phyloP scores from a whole-genome alignment of 805 yeast species.

The Metschnikowia lunata region DNA sequence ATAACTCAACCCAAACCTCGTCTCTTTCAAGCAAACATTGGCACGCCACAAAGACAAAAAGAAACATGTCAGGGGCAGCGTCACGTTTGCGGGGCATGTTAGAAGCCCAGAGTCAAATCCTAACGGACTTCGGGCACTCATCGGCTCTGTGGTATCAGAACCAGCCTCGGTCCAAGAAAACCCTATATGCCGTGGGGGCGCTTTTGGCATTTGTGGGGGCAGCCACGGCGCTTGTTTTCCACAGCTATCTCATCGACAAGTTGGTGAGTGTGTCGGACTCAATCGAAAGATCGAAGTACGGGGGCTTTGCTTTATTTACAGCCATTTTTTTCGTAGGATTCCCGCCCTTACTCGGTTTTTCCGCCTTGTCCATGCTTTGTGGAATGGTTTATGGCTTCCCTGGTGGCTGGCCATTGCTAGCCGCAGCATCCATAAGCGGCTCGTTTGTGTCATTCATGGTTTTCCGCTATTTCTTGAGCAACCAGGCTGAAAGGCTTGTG shows the following conservation, averaged over 20 bases:
- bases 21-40: too few species aligned
- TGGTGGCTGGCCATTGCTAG: conserved; percentile 73
- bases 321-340: conserved; percentile 67
- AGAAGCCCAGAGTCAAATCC: conserved; percentile 1
- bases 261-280: conserved; percentile 42
- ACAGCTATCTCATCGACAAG: conserved; percentile 30
- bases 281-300: conserved; percentile 38
- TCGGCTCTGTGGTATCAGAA: conserved; percentile 15
- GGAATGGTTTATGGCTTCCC: conserved; percentile 85
- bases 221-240: conserved; percentile 28
- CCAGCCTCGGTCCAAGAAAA: conserved; percentile 15
- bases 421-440: conserved; percentile 66
- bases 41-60: too few species aligned
- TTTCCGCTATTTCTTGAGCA: conserved; percentile 55
- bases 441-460: conserved; percentile 69
- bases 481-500: conserved; percentile 58
- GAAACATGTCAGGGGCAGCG: too few species aligned
- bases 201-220: conserved; percentile 17
- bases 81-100: not conserved
- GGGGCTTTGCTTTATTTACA: conserved; percentile 44
- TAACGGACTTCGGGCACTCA: conserved; percentile 5
- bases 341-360: conserved; percentile 88
- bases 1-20: too few species aligned
- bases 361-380: conserved; percentile 56
- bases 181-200: conserved; percentile 14